Percentiles rank a stretch among this genome's conserved stretches.
Conservation (phyloP, 192 early-diverging fungal species). For the Kappamyces sp. region DNA sequence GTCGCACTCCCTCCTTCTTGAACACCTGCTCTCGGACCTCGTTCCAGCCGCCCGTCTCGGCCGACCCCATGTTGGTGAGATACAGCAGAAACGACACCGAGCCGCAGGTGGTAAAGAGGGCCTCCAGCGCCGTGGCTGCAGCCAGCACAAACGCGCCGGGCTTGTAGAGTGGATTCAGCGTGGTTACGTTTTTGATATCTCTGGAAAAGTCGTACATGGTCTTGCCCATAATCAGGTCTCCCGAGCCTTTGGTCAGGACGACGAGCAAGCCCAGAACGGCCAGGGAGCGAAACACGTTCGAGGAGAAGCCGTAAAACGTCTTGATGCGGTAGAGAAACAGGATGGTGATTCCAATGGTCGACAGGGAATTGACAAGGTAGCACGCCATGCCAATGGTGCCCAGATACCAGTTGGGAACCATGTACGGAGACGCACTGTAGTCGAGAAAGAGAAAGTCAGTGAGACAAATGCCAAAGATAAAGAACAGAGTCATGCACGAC, state of each 20-base stretch:
- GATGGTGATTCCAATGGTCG: background rate
- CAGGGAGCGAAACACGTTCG: background rate
- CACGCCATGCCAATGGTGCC: background rate
- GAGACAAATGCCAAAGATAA: background rate
- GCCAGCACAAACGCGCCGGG: conserved; percentile 1
- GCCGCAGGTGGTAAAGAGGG: conserved; percentile 5
- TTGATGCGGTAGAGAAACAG: conserved; percentile 4
- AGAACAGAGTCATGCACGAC: background rate
- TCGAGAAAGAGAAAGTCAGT: conserved; percentile 2
- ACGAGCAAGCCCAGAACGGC: background rate
- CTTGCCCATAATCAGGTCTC: background rate
- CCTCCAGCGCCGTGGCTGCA: background rate
- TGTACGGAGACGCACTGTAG: conserved; percentile 13
- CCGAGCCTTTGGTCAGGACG: conserved; percentile 1
- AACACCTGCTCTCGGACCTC: background rate
- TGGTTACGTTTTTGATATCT: background rate
- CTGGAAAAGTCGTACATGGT: background rate
- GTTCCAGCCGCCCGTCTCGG: background rate
- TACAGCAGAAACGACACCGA: conserved; percentile 8
- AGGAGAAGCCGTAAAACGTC: conserved; percentile 8
- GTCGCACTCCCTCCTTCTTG: conserved; percentile 6
- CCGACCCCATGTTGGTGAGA: background rate
- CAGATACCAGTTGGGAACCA: background rate
- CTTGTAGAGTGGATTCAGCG: background rate
- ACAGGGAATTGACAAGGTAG: background rate